Base-by-base conservation (phyloP, 352 stramenopile genomes). In the Phytophthora pini region DNA sequence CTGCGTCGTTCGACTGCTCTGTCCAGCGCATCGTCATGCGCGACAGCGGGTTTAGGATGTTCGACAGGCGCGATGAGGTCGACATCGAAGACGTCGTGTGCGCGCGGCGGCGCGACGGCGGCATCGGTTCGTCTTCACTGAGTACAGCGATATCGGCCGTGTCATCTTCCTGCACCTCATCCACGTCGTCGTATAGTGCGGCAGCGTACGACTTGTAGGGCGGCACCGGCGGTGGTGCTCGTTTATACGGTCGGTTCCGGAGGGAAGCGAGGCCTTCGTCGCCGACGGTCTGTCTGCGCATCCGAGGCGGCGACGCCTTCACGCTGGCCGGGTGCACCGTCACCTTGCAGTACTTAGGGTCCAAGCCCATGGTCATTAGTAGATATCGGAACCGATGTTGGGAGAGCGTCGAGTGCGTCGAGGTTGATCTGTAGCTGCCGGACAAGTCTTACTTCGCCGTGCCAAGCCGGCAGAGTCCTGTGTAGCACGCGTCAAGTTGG, bases 301-400 rank as follows among this genome's bases (percentile, higher is more conserved):
- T 54, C n/a, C 63, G 68, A 53, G 57, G 51, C 11, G 41, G 50
- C 27, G 59, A 70, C 45, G 65, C 45, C 51, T 74, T 76, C 24
- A 45, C 31, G 17, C 50, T 61, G 20, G 51, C 51, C 4, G 63
- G 66, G 59, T 77, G 71, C 56, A 88, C 76, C 27, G 79, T 88
- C 51, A 88, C 68, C 53, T 88, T 88, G 74, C 79, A 85, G 65
- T 80, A 82, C 59, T 79, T 85, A 27, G 68, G 44, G 58, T 82
- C 68, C 29, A 70, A 44, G 44, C 64, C 65, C 76, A 84, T 84
- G 26, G 38, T 61, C 4, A 45, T 27, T 54, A 36, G 32, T n/a
- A 39, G 40, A 55, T 68, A 56, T 53, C 36, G 48, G 11, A 46
- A 48, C 10, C 40, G 47, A 45, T 55, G 44, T 40, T 56, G 24